Base-by-base conservation (phyloP, 805 yeast species). In the Hanseniaspora guilliermondii region DNA sequence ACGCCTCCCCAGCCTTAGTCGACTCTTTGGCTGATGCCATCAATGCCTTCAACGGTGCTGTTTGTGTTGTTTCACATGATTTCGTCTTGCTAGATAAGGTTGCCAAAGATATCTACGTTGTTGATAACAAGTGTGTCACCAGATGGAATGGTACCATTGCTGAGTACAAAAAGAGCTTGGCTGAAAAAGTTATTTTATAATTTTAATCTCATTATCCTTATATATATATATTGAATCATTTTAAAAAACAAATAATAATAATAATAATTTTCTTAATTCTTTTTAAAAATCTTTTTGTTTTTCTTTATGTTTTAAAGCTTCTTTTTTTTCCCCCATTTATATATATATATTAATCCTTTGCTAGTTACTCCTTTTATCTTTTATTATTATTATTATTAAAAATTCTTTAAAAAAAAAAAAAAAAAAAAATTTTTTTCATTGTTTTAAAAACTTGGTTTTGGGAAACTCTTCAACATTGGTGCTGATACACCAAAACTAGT, bases 21-120 rank as follows among this genome's bases (percentile, higher is more conserved):
- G 98, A 93, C 73, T 93, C 98, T 44, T 77, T 93, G 65, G 98
- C 97, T 53, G 95, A 85, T 56, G 98, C 98, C 60, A 91, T 93
- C 69, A 83, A 88, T 61, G 84, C 80, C 33, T 93, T 86, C 78
- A 85, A 83, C 68, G 98, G 98, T 74, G 98, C 98, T 78, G 96
- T 91, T 53, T 95, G 88, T 61, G 96, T 93, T 57, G 98, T 93
- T 60, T 88, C 97, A 58, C 98, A 93, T 79, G 98, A 93, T 76
- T 93, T 93, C 91, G 84, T 97, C 75, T 79, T 93, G 65, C 78
- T 93, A 70, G 96, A 91, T 72, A 89, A 87, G 76, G 87, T 93
- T 68, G 98, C 98, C 55, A 86, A 91, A 76, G 97, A 93, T 67
- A 93, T 93, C 69, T 91, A 76, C 66, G 98, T 93, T 59, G 95